These are phyloP conservation scores for Berberis vulgaris DNA, from an alignment of 164 flowering plant genomes.

Conservation along the genomic window DNA sequence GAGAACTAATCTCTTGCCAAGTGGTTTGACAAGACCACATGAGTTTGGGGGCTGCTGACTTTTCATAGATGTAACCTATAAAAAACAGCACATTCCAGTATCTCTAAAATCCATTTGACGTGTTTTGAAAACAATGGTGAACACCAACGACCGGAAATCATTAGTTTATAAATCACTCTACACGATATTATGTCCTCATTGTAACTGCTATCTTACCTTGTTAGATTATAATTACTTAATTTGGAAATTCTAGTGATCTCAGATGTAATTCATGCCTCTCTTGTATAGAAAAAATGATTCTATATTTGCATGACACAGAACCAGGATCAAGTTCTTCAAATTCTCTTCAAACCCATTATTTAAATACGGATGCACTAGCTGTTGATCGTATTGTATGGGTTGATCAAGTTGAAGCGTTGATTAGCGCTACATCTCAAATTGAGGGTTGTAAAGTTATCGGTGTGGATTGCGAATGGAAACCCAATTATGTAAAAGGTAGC, in stretches of 20 bases:
- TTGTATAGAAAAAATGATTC: not conserved
- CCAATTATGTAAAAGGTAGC: conserved; percentile 78
- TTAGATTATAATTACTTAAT: not conserved
- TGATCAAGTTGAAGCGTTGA: conserved; percentile 53
- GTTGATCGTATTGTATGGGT: conserved; percentile 70
- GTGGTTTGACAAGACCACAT: too few relatives aligned
- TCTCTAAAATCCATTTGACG: too few relatives aligned
- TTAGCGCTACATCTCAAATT: conserved; percentile 46
- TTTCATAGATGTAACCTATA: too few relatives aligned
- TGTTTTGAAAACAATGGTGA: too few relatives aligned
- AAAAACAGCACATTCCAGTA: too few relatives aligned
- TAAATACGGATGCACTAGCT: conserved; percentile 49
- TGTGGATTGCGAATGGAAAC: conserved; percentile 97
- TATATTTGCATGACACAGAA: conserved; percentile 29
- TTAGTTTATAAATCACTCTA: too few relatives aligned
- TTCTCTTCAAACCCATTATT: conserved; percentile 19
- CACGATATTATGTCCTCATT: not conserved
- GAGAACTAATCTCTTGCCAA: too few relatives aligned
- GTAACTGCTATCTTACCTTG: not conserved
- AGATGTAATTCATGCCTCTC: too few relatives aligned
- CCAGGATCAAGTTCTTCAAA: conserved; percentile 27
- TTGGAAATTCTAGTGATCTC: too few relatives aligned
- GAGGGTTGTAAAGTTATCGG: conserved; percentile 80
- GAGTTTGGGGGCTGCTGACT: too few relatives aligned
- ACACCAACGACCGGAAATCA: too few relatives aligned